Evolutionary conservation across 2,329 filamentous ascomycete genomes (phyloP), one percentile per base, ranked within the genome.

Genomic region (Xylariomycetidae sp.): DNA sequence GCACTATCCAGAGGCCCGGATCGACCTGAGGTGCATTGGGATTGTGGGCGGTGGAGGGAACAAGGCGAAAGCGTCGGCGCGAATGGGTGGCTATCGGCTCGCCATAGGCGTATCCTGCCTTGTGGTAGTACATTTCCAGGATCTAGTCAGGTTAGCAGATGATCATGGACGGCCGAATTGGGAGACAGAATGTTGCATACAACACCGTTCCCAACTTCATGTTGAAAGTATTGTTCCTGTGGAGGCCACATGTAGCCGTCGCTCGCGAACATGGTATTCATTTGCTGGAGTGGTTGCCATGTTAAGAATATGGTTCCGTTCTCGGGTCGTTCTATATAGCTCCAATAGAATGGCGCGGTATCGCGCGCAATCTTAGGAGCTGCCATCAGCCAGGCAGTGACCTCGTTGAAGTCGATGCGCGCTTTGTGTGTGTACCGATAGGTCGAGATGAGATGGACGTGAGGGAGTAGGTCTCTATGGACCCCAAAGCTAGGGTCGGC

Each of bases 241-340:
- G 88, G 85, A 12, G 81, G 81, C 89, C 89, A 98, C 13, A 96
- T 72, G 58, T 89, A 94, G 29, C 92, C 92, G 66, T 98, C 90
- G 22, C 85, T 94, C 7, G 90, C 82, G 56, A 89, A 94, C 50
- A 80, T 82, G 2, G 75, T 80, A 4, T 77, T 78, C 35, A 85
- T 62, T 37, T 81, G 76, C 49, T 81, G 74, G 33, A 84, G 69
- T 3, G 90, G 85, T 58, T 96, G 88, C 90, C 90, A 97, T 33
- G 85, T 84, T 43, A 97, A 70, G 56, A 92, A 77, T 27, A 95
- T 75, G 7, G 82, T 83, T 36, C 88, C 88, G 61, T 94, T 87
- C 33, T 73, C 73, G 9, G 90, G 90, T 33, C 80, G 76, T 50
- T 92, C 80, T 36, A 97, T 77, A 59, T 90, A 95, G 28, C 85